A percentile compares a stretch with the other conserved stretches of the same genome.
phyloP scores from a whole-genome alignment of 139 green algal genomes.

The Micractinium sp. region DNA sequence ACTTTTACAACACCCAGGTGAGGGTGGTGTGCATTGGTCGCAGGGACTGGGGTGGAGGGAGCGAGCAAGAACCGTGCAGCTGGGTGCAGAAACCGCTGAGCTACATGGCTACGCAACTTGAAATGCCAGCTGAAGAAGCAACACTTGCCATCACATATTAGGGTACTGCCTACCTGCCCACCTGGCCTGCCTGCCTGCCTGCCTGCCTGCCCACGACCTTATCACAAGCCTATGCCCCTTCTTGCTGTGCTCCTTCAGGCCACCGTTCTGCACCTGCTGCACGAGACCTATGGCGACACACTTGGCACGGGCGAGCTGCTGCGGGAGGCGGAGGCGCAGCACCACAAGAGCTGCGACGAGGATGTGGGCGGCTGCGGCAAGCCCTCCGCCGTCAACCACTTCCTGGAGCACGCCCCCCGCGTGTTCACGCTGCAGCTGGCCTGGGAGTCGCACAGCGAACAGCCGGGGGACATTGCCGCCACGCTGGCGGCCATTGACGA shows the following conservation, averaged over 20 bases:
- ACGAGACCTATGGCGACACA: not conserved
- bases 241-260: not conserved
- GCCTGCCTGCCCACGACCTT: too few relatives aligned
- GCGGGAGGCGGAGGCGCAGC: not conserved
- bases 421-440: slow-evolving; percentile 70
- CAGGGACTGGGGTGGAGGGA: not conserved
- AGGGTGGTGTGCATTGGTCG: too few relatives aligned
- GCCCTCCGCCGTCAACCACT: not conserved
- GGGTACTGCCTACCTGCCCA: too few relatives aligned
- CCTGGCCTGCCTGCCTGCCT: too few relatives aligned
- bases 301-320: not conserved
- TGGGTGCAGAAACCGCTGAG: not conserved
- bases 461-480: slow-evolving; percentile 39
- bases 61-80: not conserved
- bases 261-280: not conserved
- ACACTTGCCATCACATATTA: too few relatives aligned
- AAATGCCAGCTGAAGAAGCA: too few relatives aligned
- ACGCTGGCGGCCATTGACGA: slow-evolving; percentile 28
- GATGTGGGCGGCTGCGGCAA: slow-evolving; percentile 2
- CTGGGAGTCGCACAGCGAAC: slow-evolving; percentile 56
- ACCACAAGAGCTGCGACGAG: not conserved
- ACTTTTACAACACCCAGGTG: slow-evolving; percentile 30
- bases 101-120: too few relatives aligned
- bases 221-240: too few relatives aligned
- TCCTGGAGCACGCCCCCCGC: slow-evolving; percentile 27